phyloP scores from a whole-genome alignment of 257 asterid species.

The Forsythia viridissima region DNA sequence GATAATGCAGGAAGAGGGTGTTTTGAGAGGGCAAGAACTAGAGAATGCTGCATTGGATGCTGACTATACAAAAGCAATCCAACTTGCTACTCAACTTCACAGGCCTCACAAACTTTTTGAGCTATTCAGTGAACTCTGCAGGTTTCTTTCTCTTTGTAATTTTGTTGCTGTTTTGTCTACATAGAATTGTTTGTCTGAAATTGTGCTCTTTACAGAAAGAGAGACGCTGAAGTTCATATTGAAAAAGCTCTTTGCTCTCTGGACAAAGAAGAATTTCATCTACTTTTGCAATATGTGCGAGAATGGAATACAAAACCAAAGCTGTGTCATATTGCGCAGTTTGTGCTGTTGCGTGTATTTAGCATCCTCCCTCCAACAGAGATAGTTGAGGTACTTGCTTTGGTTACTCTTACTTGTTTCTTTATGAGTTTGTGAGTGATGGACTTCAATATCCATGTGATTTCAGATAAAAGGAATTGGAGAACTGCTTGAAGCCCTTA shows the following conservation, averaged over 20 bases:
- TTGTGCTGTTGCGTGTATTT: conserved; percentile 53
- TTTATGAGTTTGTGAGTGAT: not conserved
- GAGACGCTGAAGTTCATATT: conserved; percentile 44
- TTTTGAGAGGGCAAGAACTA: conserved; percentile 85
- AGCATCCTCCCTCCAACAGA: conserved; percentile 67
- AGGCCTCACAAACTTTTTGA: conserved; percentile 81
- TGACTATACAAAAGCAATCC: conserved; percentile 75
- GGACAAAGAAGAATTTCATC: conserved; percentile 56
- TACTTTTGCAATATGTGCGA: conserved; percentile 73
- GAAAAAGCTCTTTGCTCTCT: conserved; percentile 62
- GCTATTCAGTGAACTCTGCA: conserved; percentile 71
- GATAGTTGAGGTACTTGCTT: conserved; percentile 57
- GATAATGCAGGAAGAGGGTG: conserved; percentile 80
- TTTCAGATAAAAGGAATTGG: conserved; percentile 70
- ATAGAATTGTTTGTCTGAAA: conserved; percentile 19
- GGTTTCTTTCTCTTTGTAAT: conserved; percentile 34
- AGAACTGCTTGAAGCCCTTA: conserved; percentile 79
- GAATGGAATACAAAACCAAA: conserved; percentile 97
- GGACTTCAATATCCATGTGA: not conserved
- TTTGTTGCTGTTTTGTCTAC: not conserved
- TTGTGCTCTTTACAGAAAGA: conserved; percentile 47
- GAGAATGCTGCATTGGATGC: conserved; percentile 86
- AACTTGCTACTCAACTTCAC: conserved; percentile 89
- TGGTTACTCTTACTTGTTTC: not conserved
- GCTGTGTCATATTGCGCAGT: conserved; percentile 78